Percentiles rank a stretch among this genome's conserved stretches.
These are phyloP conservation scores for Graphium sp. DNA, from an alignment of 2,329 filamentous ascomycete species.

Conservation along the genomic window DNA sequence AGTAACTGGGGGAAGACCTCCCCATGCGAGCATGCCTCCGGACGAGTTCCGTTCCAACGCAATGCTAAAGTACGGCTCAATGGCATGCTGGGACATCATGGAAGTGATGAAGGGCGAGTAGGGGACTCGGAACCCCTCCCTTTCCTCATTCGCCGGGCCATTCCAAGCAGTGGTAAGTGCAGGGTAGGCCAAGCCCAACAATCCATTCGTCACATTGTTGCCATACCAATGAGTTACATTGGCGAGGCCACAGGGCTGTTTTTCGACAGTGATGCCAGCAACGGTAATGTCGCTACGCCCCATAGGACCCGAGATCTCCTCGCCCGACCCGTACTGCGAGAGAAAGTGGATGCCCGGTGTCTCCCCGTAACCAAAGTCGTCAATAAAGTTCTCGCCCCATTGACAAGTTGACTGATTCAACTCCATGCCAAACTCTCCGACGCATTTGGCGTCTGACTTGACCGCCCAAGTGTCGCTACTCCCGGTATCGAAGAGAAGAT, in stretches of 20 bases:
- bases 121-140: constrained; percentile 17
- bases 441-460: constrained; percentile 21
- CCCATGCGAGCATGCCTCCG: constrained; percentile 26
- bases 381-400: constrained; percentile 21
- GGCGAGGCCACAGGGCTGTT: constrained; percentile 30
- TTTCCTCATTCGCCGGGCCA: constrained; percentile 19
- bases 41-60: constrained; percentile 28
- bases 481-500: constrained; percentile 30
- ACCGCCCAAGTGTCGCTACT: constrained; percentile 34
- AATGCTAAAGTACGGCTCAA: constrained; percentile 28
- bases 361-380: constrained; percentile 20
- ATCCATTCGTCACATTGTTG: constrained; percentile 31
- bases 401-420: constrained; percentile 16
- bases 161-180: constrained; percentile 29
- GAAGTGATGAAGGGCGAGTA: constrained; percentile 32
- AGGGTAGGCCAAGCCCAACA: constrained; percentile 32
- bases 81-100: constrained; percentile 25
- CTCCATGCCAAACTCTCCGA: constrained; percentile 15
- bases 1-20: constrained; percentile 23
- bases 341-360: constrained; percentile 25
- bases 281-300: constrained; percentile 26
- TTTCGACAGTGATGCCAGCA: constrained; percentile 23
- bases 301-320: constrained; percentile 27
- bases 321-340: constrained; percentile 29
- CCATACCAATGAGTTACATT: constrained; percentile 32